These are phyloP conservation scores for Solanum dulcamara DNA, from an alignment of 257 asterid species.

Conservation along the genomic window DNA sequence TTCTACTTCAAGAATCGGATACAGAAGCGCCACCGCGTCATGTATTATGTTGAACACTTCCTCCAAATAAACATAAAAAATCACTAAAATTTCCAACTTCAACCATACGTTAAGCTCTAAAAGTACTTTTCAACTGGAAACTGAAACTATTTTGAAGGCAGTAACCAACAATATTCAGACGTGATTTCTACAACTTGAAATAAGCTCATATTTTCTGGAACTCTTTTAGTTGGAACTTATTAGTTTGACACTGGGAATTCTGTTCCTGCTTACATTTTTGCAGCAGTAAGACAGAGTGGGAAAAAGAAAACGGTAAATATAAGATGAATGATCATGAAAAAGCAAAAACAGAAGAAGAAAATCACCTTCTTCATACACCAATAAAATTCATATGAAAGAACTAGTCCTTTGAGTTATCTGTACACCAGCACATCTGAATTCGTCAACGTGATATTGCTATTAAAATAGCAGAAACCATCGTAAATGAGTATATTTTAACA, in stretches of 20 bases:
- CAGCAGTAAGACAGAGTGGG: neutral
- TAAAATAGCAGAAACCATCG: slow-evolving; percentile 1
- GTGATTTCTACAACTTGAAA: neutral
- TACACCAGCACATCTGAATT: neutral
- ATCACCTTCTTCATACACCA: neutral
- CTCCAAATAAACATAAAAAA: neutral
- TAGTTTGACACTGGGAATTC: neutral
- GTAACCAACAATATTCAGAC: neutral
- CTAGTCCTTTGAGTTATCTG: neutral
- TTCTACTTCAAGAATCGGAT: neutral
- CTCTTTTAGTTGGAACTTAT: neutral
- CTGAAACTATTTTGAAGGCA: neutral
- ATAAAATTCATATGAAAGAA: neutral
- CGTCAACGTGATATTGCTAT: neutral
- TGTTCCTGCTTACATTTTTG: neutral
- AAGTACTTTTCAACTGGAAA: neutral
- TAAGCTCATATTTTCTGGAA: neutral
- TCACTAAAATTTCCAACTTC: neutral
- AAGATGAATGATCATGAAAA: neutral
- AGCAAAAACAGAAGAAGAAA: neutral
- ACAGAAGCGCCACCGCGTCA: neutral
- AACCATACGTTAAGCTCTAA: neutral
- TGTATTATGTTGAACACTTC: neutral
- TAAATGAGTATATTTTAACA: slow-evolving; percentile 1
- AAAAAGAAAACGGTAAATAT: neutral